A percentile compares a stretch with the other conserved stretches of the same genome.
Evolutionary conservation across 192 early-diverging fungal species (phyloP).

Genomic region (Entophlyctis luteolus): DNA sequence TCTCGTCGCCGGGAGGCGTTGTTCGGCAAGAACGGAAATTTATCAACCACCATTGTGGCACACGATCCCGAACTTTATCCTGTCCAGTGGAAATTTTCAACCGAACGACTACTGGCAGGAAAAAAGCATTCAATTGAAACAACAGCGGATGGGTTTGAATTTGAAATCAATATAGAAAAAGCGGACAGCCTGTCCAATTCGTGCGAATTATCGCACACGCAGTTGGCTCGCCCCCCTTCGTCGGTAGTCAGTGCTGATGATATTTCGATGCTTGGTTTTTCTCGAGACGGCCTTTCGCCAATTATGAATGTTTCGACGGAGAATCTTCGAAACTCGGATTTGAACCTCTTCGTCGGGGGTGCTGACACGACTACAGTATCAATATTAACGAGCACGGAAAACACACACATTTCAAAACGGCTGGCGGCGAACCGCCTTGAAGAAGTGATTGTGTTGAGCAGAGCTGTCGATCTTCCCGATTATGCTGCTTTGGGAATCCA

Average conservation of each 20-base stretch:
- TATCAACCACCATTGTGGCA: not conserved
- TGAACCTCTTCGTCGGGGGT: conserved; percentile 1
- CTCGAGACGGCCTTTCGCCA: not conserved
- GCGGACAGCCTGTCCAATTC: not conserved
- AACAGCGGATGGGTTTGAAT: not conserved
- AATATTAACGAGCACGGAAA: conserved; percentile 3
- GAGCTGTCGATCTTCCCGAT: conserved; percentile 5
- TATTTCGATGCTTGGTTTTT: not conserved
- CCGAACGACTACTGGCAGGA: not conserved
- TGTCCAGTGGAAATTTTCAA: conserved; percentile 2
- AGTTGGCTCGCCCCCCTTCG: too few species aligned
- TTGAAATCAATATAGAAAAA: conserved; percentile 5
- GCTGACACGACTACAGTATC: not conserved
- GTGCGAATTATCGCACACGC: not conserved
- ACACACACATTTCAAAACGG: not conserved
- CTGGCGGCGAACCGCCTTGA: conserved; percentile 5
- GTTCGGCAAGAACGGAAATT: not conserved
- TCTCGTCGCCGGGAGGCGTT: conserved; percentile 1
- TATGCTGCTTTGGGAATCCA: not conserved
- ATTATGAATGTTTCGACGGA: not conserved
- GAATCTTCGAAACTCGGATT: not conserved
- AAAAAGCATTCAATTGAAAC: not conserved
- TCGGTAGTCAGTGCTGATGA: not conserved
- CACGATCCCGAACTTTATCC: not conserved
- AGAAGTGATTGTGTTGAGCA: not conserved